Percentiles rank a stretch among this genome's conserved stretches.
Evolutionary conservation across 306 rosid species (phyloP).

Genomic region (Purshia tridentata): DNA sequence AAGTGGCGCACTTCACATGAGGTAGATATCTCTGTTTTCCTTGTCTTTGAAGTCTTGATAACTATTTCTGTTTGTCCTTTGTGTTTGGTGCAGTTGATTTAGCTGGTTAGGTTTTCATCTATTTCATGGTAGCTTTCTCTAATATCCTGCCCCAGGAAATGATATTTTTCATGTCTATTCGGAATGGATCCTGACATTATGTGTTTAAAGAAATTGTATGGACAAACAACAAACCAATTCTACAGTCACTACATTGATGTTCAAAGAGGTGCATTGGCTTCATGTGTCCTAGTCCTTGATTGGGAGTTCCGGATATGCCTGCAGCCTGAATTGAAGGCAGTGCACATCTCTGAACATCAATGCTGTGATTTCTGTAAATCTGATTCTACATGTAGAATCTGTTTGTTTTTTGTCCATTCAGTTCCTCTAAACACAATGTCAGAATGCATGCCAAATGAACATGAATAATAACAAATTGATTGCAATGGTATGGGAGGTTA

Average conservation of each 20-base stretch:
- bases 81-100: constrained; percentile 23
- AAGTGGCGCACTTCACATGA: constrained; percentile 58
- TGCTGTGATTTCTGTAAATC: background rate
- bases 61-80: constrained; percentile 16
- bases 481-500: constrained; percentile 9
- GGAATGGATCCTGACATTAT: background rate
- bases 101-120: constrained; percentile 4
- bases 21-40: constrained; percentile 57
- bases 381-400: background rate
- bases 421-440: too few species aligned
- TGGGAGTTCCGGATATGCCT: background rate
- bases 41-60: constrained; percentile 9
- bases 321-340: too few species aligned
- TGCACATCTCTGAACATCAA: background rate
- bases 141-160: background rate
- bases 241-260: too few species aligned
- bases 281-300: background rate
- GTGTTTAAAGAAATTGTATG: background rate
- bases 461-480: background rate
- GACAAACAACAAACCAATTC: background rate
- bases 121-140: constrained; percentile 1
- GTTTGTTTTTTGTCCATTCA: background rate
- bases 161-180: background rate
- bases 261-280: background rate
- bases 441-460: too few species aligned